Conservation (phyloP, 1,139 yeast species). For the Suhomyces terraborum region DNA sequence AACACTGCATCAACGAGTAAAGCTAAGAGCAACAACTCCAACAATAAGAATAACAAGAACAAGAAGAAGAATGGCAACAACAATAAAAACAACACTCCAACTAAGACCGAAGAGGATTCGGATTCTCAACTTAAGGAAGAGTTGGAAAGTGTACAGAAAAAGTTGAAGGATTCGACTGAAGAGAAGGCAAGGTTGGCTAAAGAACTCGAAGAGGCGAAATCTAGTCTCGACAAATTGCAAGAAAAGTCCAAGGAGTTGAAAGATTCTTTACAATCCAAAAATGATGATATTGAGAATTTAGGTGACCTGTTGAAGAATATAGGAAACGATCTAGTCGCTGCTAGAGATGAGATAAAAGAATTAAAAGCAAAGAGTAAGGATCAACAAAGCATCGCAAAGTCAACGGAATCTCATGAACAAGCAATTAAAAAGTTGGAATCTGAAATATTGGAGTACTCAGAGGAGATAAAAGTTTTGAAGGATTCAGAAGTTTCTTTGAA, state of each 20-base stretch:
- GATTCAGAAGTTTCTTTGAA: slow-evolving; percentile 3
- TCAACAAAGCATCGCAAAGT: neutral
- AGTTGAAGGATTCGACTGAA: slow-evolving; percentile 3
- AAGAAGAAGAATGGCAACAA: slow-evolving; percentile 2
- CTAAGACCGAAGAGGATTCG: neutral
- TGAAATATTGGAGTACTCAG: slow-evolving; percentile 10
- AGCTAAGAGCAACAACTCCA: slow-evolving; percentile 6
- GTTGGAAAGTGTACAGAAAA: slow-evolving; percentile 1
- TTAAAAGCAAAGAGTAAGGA: slow-evolving; percentile 17
- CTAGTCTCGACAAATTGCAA: slow-evolving; percentile 6
- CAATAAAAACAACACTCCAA: neutral
- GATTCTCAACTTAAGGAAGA: slow-evolving; percentile 1
- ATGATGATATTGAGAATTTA: slow-evolving; percentile 58
- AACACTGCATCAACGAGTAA: slow-evolving; percentile 3
- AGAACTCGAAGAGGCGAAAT: slow-evolving; percentile 8
- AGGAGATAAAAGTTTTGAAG: slow-evolving; percentile 4
- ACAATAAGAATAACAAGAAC: slow-evolving; percentile 9
- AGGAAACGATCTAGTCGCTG: slow-evolving; percentile 72
- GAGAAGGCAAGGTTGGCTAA: slow-evolving; percentile 3
- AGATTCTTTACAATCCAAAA: slow-evolving; percentile 29
- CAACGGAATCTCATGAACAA: slow-evolving; percentile 12
- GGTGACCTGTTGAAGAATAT: slow-evolving; percentile 73
- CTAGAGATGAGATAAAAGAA: slow-evolving; percentile 43
- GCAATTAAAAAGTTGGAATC: slow-evolving; percentile 12
- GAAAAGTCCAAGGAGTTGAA: slow-evolving; percentile 23